These are phyloP conservation scores for Fusarium sp. DNA, from an alignment of 2,329 filamentous ascomycete genomes.

Conservation along the genomic window DNA sequence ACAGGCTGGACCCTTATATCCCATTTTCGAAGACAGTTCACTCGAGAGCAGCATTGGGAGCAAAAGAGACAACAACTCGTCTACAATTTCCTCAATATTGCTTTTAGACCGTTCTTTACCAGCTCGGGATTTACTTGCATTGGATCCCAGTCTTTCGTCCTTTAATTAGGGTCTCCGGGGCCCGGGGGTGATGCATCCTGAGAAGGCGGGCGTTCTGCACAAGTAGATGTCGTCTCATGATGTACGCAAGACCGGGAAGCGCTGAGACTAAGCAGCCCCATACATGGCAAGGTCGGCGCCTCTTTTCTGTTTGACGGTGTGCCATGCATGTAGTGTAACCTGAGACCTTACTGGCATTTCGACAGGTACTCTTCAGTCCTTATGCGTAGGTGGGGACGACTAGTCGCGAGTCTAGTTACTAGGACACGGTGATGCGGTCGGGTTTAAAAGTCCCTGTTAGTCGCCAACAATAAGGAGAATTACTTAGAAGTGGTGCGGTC, in stretches of 20 bases:
- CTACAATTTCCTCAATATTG: conserved; percentile 20
- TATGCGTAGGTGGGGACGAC: conserved; percentile 27
- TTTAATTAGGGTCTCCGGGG: conserved; percentile 15
- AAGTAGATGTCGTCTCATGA: conserved; percentile 24
- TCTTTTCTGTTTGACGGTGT: conserved; percentile 23
- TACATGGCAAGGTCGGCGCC: conserved; percentile 16
- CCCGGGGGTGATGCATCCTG: conserved; percentile 23
- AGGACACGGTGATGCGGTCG: conserved; percentile 1
- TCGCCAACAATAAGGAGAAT: neutral
- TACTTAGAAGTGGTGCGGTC: conserved; percentile 10
- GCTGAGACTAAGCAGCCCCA: conserved; percentile 13
- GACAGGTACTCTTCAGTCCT: conserved; percentile 17
- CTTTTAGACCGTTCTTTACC: conserved; percentile 37
- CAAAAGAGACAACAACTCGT: conserved; percentile 18
- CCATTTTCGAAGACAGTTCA: conserved; percentile 13
- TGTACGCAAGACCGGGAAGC: conserved; percentile 9
- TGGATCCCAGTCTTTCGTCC: conserved; percentile 29
- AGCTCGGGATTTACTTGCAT: conserved; percentile 40
- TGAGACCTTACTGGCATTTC: conserved; percentile 30
- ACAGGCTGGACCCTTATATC: conserved; percentile 30
- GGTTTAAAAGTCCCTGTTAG: conserved; percentile 7
- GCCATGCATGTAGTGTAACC: conserved; percentile 16
- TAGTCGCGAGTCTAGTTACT: conserved; percentile 1
- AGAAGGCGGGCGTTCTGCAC: conserved; percentile 13
- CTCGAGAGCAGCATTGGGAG: conserved; percentile 6